Percentiles rank a stretch among this genome's conserved stretches.
Conservation (phyloP, 805 yeast genomes). For the Kodamaea hsintzibuensis region DNA sequence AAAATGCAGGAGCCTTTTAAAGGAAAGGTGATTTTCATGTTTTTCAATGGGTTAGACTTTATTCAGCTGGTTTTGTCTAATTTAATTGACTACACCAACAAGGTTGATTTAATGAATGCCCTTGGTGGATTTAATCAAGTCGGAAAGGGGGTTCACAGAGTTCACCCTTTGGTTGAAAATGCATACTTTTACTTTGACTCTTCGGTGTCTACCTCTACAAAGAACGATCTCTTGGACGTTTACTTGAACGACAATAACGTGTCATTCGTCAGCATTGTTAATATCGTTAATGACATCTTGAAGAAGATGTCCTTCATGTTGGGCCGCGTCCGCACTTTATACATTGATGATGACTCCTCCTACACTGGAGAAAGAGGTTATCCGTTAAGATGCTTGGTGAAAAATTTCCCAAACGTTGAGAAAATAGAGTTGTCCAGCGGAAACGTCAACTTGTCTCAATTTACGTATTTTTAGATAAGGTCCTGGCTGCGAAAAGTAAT, state of each 20-base stretch:
- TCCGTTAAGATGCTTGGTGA: constrained; percentile 29
- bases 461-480: constrained; percentile 2
- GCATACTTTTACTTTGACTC: constrained; percentile 38
- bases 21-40: constrained; percentile 39
- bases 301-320: constrained; percentile 35
- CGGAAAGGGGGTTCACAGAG: background rate
- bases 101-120: constrained; percentile 5
- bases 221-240: constrained; percentile 14
- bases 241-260: constrained; percentile 13
- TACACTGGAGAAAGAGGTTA: constrained; percentile 29
- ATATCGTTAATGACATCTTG: constrained; percentile 36
- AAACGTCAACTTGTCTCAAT: background rate
- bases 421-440: constrained; percentile 27
- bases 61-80: constrained; percentile 33
- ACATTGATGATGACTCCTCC: constrained; percentile 32
- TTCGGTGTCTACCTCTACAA: constrained; percentile 15
- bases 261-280: constrained; percentile 27
- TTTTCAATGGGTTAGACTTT: constrained; percentile 34
- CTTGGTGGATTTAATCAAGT: background rate
- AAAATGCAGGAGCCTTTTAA: constrained; percentile 15
- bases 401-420: constrained; percentile 35
- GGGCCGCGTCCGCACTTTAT: constrained; percentile 31
- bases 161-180: constrained; percentile 18
- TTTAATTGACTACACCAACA: constrained; percentile 29
- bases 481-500: background rate